Evolutionary conservation across 176 grass and related monocot genomes (phyloP).

Genomic region (Urochloa ruziziensis): DNA sequence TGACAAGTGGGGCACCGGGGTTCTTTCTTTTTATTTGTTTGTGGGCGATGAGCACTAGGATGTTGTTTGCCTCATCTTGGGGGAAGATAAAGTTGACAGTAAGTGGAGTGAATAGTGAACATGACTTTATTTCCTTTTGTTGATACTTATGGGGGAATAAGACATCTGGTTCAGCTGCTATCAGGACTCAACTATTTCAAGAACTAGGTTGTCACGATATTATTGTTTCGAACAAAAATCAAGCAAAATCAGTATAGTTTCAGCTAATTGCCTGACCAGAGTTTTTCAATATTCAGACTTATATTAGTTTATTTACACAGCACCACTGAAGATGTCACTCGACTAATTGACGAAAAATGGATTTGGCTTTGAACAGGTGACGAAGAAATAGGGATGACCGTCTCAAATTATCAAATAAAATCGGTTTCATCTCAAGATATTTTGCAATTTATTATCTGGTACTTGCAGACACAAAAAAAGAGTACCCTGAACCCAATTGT

Average conservation of each 20-base stretch:
- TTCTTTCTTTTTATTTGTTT: neutral
- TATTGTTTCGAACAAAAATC: neutral
- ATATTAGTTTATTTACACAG: neutral
- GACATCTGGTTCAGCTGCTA: neutral
- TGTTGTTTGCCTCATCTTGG: neutral
- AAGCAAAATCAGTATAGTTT: neutral
- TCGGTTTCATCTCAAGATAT: too few relatives aligned
- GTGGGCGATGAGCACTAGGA: slow-evolving; percentile 1
- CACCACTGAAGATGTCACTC: neutral
- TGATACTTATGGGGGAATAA: neutral
- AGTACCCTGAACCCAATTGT: too few relatives aligned
- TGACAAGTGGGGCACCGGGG: neutral
- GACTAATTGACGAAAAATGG: too few relatives aligned
- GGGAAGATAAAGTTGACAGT: neutral
- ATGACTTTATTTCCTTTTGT: neutral
- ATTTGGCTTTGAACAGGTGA: too few relatives aligned
- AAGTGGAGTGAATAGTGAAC: neutral
- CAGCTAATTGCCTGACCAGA: neutral
- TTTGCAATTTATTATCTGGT: too few relatives aligned
- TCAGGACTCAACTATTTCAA: neutral
- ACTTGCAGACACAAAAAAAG: too few relatives aligned
- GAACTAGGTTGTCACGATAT: neutral
- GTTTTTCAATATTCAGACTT: neutral
- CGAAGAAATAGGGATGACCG: too few relatives aligned
- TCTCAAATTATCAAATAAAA: too few relatives aligned